Conservation (phyloP, 176 grass and related monocot species). For the Aegilops speltoides region DNA sequence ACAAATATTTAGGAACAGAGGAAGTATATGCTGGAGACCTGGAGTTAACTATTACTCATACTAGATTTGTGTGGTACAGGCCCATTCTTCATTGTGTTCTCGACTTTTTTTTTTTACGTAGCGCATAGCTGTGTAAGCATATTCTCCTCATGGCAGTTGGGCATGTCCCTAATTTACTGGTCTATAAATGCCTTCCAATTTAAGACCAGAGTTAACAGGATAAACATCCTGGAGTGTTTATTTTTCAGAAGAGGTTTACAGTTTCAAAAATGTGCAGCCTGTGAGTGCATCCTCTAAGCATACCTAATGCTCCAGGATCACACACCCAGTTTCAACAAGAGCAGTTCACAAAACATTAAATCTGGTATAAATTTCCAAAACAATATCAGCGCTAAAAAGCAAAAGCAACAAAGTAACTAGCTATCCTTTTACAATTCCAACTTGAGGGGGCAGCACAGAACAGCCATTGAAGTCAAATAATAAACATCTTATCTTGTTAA, state of each 20-base stretch:
- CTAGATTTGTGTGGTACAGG: background rate
- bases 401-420: background rate
- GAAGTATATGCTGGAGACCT: background rate
- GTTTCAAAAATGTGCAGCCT: background rate
- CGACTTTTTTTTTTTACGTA: background rate
- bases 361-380: background rate
- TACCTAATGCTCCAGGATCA: background rate
- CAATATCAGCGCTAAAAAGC: background rate
- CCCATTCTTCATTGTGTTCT: background rate
- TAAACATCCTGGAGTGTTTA: background rate
- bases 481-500: background rate
- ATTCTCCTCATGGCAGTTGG: background rate
- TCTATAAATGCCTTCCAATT: background rate
- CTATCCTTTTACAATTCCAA: background rate
- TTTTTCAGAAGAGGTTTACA: background rate
- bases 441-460: background rate
- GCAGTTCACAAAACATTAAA: background rate
- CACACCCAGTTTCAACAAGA: background rate
- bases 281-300: conserved; percentile 1
- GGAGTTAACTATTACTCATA: background rate
- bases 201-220: background rate
- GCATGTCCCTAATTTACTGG: background rate
- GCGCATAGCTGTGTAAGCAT: background rate
- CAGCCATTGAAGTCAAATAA: background rate
- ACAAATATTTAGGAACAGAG: too few relatives aligned